Conservation (phyloP, 1,284 basidiomycete genomes). For the Ceratobasidium sp. region DNA sequence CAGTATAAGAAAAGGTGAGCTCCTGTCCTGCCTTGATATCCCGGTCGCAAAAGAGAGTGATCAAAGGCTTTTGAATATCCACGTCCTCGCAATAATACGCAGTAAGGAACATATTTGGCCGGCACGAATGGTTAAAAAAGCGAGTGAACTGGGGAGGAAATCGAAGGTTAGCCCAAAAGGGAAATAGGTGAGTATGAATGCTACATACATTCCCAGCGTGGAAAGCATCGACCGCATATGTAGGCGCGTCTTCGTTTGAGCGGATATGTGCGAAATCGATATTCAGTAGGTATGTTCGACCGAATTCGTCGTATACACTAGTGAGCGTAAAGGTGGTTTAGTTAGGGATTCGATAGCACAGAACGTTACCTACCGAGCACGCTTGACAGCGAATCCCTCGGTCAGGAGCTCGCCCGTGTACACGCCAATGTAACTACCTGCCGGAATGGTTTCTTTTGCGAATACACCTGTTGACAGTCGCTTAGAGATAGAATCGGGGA, state of each 20-base stretch:
- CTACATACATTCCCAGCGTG: constrained; percentile 85
- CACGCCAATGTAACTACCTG: constrained; percentile 81
- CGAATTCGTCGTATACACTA: constrained; percentile 81
- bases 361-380: constrained; percentile 70
- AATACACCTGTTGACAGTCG: constrained; percentile 68
- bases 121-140: constrained; percentile 90
- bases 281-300: constrained; percentile 88
- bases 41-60: constrained; percentile 77
- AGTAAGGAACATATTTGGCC: constrained; percentile 83
- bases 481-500: neutral
- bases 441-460: constrained; percentile 73
- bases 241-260: constrained; percentile 51
- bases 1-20: constrained; percentile 85
- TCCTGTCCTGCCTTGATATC: constrained; percentile 79
- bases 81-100: constrained; percentile 79
- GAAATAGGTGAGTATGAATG: constrained; percentile 30
- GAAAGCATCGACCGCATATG: constrained; percentile 82
- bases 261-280: constrained; percentile 76
- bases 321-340: constrained; percentile 45
- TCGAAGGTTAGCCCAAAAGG: constrained; percentile 50
- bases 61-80: constrained; percentile 67
- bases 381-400: constrained; percentile 72
- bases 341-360: constrained; percentile 24
- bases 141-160: constrained; percentile 72
- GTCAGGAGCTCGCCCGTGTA: constrained; percentile 88